Evolutionary conservation across 768 basidiomycete species (phyloP), one percentile per base, ranked within the genome.

Genomic region (Boletales sp.): DNA sequence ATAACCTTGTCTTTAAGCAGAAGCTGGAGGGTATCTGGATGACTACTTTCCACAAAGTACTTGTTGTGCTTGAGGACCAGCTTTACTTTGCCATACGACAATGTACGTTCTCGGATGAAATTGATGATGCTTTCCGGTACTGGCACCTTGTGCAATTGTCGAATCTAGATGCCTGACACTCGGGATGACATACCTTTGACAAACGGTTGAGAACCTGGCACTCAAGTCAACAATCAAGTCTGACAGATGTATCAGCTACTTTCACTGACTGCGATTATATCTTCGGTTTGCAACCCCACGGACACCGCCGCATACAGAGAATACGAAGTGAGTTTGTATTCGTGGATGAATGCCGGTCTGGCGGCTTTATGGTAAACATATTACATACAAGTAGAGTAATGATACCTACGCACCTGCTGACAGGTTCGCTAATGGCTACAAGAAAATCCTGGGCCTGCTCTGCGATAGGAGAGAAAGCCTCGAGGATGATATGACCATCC

Each of bases 371-470:
- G 52, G 39, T 64, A 36, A 56, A 56, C 15, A 17, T 37, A 38
- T 50, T 50, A 69, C 52, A 63, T 71, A 74, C 71, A 53, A 43
- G 49, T 37, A 38, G 46, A 49, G 29, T 45, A 35, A 34, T 15
- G 38, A 43, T 35, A 51, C 45, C 40, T 61, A 76, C 90, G 70
- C 70, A 95, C 94, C 94, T 86, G 78, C 94, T 97, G 62, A 98
- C 94, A 59, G 97, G 97, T 71, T 99, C 97, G 61, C 92, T 91
- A 43, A 99, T 98, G 35, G 97, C 95, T 39, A 95, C 91, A 40
- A 99, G 78, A 63, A 99, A 98, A 65, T 99, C 97, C 69, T 98
- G 97, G 4, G 97, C 97, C 70, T 95, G 93, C 62, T 94, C 93
- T 18, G 95, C 94, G 54, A 98, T 94, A 5, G 97, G 93, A 19